phyloP scores from a whole-genome alignment of 2,329 filamentous ascomycete genomes.

The Trichoderma sp. region DNA sequence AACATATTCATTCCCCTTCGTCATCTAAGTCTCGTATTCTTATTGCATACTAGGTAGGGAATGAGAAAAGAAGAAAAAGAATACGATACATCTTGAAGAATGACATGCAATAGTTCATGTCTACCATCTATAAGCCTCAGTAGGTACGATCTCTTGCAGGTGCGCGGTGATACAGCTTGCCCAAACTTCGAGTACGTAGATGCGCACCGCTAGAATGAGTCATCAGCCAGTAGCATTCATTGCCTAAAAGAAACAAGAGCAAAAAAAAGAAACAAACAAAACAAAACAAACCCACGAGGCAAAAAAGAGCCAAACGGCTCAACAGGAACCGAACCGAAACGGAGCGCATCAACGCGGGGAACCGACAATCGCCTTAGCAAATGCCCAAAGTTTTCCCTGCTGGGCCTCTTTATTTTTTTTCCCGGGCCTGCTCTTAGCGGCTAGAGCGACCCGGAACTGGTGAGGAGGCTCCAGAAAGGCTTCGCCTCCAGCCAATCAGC shows the following conservation, averaged over 20 bases:
- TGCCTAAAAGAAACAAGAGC: not conserved
- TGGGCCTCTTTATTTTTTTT: slow-evolving; percentile 13
- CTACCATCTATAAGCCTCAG: not conserved
- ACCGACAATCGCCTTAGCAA: not conserved
- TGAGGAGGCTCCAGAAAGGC: slow-evolving; percentile 13
- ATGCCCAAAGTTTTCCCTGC: not conserved
- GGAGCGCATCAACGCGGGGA: slow-evolving; percentile 14
- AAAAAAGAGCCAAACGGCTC: not conserved
- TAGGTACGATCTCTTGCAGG: not conserved
- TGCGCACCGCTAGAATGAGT: not conserved
- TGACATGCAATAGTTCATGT: too few species aligned
- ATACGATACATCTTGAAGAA: not conserved
- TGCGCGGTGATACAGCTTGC: not conserved
- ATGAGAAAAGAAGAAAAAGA: too few species aligned
- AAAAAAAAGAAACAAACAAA: not conserved
- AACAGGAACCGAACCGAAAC: not conserved
- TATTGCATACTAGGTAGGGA: too few species aligned
- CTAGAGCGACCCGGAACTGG: slow-evolving; percentile 17
- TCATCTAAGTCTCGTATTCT: not conserved
- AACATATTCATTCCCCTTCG: not conserved
- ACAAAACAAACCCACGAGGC: not conserved
- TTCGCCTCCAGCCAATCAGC: slow-evolving; percentile 25
- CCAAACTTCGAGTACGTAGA: not conserved
- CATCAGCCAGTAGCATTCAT: not conserved
- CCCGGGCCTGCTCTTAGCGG: slow-evolving; percentile 3